These are phyloP conservation scores for Wickerhamiella australiensis DNA, from an alignment of 805 yeast genomes.

Conservation along the genomic window DNA sequence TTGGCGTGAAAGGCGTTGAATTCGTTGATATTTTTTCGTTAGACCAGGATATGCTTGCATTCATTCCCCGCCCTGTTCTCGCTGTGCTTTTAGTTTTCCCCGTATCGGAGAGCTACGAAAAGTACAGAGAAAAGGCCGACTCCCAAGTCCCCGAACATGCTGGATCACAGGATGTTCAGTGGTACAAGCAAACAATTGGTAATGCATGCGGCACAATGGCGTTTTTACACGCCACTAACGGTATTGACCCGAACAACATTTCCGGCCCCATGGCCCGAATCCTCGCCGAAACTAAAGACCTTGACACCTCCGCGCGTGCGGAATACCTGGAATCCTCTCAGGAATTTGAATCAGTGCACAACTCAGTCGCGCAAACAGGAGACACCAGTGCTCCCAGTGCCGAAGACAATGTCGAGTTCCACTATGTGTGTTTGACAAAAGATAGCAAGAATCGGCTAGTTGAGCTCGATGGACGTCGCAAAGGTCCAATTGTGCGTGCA, in stretches of 20 bases:
- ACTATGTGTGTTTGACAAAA: conserved; percentile 60
- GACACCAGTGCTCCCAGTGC: conserved; percentile 33
- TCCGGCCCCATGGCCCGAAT: conserved; percentile 23
- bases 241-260: conserved; percentile 24
- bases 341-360: conserved; percentile 33
- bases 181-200: conserved; percentile 75
- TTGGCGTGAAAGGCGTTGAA: conserved; percentile 54
- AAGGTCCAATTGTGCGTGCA: conserved; percentile 60
- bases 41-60: conserved; percentile 70
- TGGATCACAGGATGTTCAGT: conserved; percentile 32
- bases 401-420: conserved; percentile 43
- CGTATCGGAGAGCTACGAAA: conserved; percentile 49
- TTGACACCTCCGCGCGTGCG: conserved; percentile 31
- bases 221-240: conserved; percentile 49
- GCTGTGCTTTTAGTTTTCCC: conserved; percentile 80
- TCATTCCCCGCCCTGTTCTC: conserved; percentile 68
- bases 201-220: conserved; percentile 95
- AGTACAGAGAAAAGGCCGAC: conserved; percentile 36
- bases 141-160: conserved; percentile 12
- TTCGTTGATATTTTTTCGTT: conserved; percentile 78
- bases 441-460: conserved; percentile 43
- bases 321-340: conserved; percentile 34
- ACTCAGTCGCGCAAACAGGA: conserved; percentile 29
- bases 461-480: conserved; percentile 82
- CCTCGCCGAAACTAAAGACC: conserved; percentile 21